phyloP scores from a whole-genome alignment of 345 rosid species.

The Schrenkiella parvula region DNA sequence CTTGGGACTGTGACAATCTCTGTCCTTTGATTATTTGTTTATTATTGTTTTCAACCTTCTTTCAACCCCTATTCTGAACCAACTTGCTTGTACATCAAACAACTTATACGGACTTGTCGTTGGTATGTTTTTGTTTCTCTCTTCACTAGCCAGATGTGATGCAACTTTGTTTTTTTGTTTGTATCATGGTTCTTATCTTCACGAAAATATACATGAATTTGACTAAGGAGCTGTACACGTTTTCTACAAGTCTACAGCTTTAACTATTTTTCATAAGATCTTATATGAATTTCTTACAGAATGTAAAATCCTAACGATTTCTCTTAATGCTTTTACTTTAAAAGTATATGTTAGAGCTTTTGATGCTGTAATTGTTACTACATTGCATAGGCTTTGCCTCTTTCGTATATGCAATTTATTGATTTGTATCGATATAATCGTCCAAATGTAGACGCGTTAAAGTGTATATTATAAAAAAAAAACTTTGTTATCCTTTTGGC shows the following conservation, averaged over 20 bases:
- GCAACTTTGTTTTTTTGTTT: conserved; percentile 12
- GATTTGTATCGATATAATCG: too few relatives aligned
- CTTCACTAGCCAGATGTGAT: conserved; percentile 13
- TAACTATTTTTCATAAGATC: background rate
- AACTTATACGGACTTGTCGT: conserved; percentile 22
- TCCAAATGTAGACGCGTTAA: background rate
- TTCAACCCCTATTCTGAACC: conserved; percentile 18
- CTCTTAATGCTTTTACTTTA: background rate
- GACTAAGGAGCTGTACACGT: background rate
- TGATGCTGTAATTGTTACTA: background rate
- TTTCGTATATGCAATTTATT: too few relatives aligned
- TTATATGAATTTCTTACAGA: background rate
- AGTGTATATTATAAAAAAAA: too few relatives aligned
- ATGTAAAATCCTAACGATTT: background rate
- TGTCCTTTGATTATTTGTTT: background rate
- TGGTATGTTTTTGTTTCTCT: conserved; percentile 4
- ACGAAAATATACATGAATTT: background rate
- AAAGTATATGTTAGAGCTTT: background rate
- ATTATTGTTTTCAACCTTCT: conserved; percentile 26
- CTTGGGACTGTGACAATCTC: conserved; percentile 24
- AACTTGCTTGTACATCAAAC: conserved; percentile 26
- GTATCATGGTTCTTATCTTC: conserved; percentile 14
- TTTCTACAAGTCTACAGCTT: background rate
- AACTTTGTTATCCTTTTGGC: too few relatives aligned
- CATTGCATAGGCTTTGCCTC: background rate